Percentiles rank a stretch among this genome's conserved stretches.
phyloP scores from a whole-genome alignment of 257 asterid genomes.

The Solanum okadae region DNA sequence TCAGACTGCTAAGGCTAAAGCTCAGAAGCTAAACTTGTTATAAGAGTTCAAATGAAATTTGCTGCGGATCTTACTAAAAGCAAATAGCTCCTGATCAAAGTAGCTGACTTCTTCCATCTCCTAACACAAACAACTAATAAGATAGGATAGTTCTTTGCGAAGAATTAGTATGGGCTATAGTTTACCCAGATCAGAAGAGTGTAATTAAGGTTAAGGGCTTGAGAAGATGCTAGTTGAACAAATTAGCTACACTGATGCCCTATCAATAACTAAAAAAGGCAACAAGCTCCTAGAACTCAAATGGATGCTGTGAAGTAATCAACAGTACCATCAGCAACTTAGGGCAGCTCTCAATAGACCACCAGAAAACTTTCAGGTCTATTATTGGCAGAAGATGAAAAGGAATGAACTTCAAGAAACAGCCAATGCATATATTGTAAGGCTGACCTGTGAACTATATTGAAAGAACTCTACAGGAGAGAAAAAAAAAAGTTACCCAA shows the following conservation, averaged over 20 bases:
- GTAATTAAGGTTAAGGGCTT: background rate
- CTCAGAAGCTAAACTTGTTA: background rate
- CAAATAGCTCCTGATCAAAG: background rate
- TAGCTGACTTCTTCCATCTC: background rate
- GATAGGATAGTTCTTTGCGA: background rate
- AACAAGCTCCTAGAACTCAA: background rate
- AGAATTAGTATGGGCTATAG: background rate
- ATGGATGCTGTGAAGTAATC: background rate
- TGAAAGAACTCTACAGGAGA: background rate
- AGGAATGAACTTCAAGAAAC: background rate
- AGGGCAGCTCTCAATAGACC: background rate
- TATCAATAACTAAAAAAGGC: background rate
- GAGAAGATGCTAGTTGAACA: background rate
- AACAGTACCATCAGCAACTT: background rate
- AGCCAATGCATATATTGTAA: background rate
- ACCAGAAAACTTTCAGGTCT: background rate
- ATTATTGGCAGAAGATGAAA: background rate
- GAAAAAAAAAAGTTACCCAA: conserved; percentile 48
- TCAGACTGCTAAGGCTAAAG: background rate
- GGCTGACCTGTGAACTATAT: background rate
- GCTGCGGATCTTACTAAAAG: background rate
- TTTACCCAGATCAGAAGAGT: background rate
- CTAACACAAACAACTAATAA: background rate
- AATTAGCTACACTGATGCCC: background rate
- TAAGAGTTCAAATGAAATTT: background rate